phyloP scores from a whole-genome alignment of 129 eudicot species.

The Saussurea involucrata region DNA sequence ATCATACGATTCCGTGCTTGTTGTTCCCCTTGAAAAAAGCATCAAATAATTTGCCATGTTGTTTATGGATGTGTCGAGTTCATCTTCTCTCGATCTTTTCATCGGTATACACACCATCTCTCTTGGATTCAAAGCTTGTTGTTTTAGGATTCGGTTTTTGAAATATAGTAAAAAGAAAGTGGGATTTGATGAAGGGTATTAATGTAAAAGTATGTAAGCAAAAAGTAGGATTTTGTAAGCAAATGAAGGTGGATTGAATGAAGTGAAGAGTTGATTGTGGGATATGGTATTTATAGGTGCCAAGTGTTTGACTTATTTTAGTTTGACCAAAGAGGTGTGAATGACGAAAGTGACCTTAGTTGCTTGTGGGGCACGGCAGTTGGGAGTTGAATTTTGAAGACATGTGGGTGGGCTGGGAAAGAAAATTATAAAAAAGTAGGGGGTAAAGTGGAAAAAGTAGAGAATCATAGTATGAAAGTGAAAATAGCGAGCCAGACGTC shows the following conservation, averaged over 20 bases:
- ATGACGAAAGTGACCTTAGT: slow-evolving; percentile 29
- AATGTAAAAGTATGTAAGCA: neutral
- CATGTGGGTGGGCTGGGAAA: slow-evolving; percentile 12
- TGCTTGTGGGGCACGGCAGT: slow-evolving; percentile 21
- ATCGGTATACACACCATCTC: slow-evolving; percentile 32
- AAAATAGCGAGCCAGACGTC: slow-evolving; percentile 24
- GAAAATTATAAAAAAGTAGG: neutral
- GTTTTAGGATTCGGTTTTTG: neutral
- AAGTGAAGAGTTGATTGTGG: slow-evolving; percentile 5
- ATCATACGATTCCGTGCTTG: slow-evolving; percentile 1
- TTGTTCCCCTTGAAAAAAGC: slow-evolving; percentile 38
- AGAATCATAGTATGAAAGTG: slow-evolving; percentile 4
- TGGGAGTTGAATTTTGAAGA: slow-evolving; percentile 25
- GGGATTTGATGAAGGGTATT: slow-evolving; percentile 2
- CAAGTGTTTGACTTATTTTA: slow-evolving; percentile 29
- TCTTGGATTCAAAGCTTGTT: neutral
- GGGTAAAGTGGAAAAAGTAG: neutral
- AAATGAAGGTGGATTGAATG: slow-evolving; percentile 27
- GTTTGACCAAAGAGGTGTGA: slow-evolving; percentile 34
- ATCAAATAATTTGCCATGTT: slow-evolving; percentile 73
- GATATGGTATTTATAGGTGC: slow-evolving; percentile 33
- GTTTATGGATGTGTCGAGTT: slow-evolving; percentile 23
- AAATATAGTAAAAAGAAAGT: neutral
- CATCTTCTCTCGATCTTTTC: slow-evolving; percentile 62
- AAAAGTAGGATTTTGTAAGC: slow-evolving; percentile 26